Percentiles rank a stretch among this genome's conserved stretches.
phyloP scores from a whole-genome alignment of 768 basidiomycete species.

The Auriscalpium orientale region DNA sequence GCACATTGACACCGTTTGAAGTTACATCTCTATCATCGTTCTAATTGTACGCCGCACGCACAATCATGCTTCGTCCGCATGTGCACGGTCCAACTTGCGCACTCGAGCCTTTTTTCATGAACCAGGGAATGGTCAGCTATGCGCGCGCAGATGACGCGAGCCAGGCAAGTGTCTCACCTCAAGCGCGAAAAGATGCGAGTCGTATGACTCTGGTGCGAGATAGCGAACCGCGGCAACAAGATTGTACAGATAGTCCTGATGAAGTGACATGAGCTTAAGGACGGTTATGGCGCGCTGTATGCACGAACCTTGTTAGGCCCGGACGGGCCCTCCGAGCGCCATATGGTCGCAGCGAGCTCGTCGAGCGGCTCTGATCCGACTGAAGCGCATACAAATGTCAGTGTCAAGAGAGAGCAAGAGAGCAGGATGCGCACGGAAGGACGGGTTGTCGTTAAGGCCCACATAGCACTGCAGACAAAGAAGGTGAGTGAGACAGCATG shows the following conservation, averaged over 20 bases:
- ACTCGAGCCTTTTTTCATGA: constrained; percentile 6
- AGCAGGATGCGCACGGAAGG: constrained; percentile 55
- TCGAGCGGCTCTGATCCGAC: constrained; percentile 82
- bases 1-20: too few relatives aligned
- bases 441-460: constrained; percentile 79
- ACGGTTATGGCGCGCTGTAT: too few relatives aligned
- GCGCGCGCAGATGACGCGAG: neutral
- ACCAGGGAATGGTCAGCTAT: neutral
- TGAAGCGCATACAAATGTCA: constrained; percentile 20
- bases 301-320: constrained; percentile 74
- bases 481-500: neutral
- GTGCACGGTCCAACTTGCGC: constrained; percentile 6
- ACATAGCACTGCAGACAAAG: constrained; percentile 62
- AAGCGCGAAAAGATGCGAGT: constrained; percentile 69
- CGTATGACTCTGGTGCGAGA: constrained; percentile 66
- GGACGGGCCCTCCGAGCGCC: constrained; percentile 74
- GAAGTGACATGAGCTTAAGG: neutral
- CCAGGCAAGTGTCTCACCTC: constrained; percentile 41
- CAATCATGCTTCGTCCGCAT: neutral
- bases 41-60: too few relatives aligned
- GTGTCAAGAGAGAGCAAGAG: neutral
- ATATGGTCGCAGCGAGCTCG: constrained; percentile 59
- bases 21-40: too few relatives aligned
- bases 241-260: constrained; percentile 74
- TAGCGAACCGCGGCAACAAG: constrained; percentile 67